phyloP scores from a whole-genome alignment of 2,329 filamentous ascomycete species.

The Onygenales sp. region DNA sequence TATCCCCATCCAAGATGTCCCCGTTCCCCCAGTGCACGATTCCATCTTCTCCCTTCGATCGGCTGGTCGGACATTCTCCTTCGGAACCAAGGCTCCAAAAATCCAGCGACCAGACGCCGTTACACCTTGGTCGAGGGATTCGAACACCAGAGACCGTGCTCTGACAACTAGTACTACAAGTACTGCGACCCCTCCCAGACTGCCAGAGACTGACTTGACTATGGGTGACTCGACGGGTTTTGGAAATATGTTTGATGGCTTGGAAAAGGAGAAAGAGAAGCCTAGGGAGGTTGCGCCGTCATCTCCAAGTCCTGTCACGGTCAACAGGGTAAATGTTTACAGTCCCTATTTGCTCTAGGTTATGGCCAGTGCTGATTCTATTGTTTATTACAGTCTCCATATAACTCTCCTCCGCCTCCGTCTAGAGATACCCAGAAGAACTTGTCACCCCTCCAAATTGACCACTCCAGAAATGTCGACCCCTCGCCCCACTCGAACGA shows the following conservation, averaged over 20 bases:
- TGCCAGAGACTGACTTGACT: constrained; percentile 36
- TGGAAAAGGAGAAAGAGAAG: constrained; percentile 26
- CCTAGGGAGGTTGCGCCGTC: not conserved
- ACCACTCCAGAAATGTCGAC: constrained; percentile 35
- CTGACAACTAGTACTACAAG: constrained; percentile 44
- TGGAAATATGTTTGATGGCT: constrained; percentile 43
- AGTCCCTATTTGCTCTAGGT: too few species aligned
- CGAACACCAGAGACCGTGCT: constrained; percentile 33
- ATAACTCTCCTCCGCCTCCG: constrained; percentile 14
- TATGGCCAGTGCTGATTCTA: too few species aligned
- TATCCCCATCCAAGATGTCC: constrained; percentile 30
- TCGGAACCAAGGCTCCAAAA: constrained; percentile 36
- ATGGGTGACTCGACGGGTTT: constrained; percentile 36
- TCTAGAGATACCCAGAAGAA: constrained; percentile 11
- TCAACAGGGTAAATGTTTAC: too few species aligned
- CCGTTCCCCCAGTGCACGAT: constrained; percentile 29
- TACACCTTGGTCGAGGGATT: constrained; percentile 8
- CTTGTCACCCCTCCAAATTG: constrained; percentile 35
- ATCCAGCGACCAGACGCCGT: constrained; percentile 13
- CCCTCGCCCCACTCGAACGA: constrained; percentile 44
- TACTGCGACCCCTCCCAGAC: constrained; percentile 42
- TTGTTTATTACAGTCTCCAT: constrained; percentile 8
- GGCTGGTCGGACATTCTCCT: constrained; percentile 45
- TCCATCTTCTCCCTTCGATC: constrained; percentile 33
- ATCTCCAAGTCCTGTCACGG: not conserved